Conservation (phyloP, 2,329 filamentous ascomycete genomes). For the Byssothecium circinans region DNA sequence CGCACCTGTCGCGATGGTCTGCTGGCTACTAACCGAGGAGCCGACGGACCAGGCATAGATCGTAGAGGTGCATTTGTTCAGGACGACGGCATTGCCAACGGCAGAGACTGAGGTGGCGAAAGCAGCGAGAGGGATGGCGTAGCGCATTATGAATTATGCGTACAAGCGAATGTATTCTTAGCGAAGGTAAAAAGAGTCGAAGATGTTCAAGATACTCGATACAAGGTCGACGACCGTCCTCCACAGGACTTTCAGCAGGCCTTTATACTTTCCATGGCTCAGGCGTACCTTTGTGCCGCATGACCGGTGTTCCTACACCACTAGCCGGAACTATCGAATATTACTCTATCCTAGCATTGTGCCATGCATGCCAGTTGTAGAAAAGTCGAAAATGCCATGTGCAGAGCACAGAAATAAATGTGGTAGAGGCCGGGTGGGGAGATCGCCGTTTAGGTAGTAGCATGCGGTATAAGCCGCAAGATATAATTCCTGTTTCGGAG, state of each 20-base stretch:
- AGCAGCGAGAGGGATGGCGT: slow-evolving; percentile 16
- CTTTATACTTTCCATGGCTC: background rate
- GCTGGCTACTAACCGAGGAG: slow-evolving; percentile 17
- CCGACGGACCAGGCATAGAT: slow-evolving; percentile 34
- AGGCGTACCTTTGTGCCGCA: background rate
- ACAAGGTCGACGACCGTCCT: background rate
- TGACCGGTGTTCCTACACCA: no score
- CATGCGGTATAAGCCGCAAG: background rate
- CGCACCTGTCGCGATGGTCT: slow-evolving; percentile 22
- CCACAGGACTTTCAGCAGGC: background rate
- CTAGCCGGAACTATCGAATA: no score
- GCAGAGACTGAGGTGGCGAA: slow-evolving; percentile 23
- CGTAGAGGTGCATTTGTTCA: slow-evolving; percentile 23
- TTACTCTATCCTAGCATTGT: background rate
- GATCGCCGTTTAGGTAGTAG: background rate
- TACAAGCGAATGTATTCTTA: background rate
- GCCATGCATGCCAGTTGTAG: background rate
- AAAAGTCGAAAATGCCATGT: background rate
- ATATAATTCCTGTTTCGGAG: slow-evolving; percentile 2
- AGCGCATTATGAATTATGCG: slow-evolving; percentile 18
- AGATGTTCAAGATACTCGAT: background rate
- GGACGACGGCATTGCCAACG: slow-evolving; percentile 28
- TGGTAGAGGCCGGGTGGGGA: background rate
- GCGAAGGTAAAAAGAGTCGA: background rate
- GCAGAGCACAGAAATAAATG: background rate